Evolutionary conservation across 1,139 yeast genomes (phyloP).

Genomic region (Scheffersomyces illinoinensis): DNA sequence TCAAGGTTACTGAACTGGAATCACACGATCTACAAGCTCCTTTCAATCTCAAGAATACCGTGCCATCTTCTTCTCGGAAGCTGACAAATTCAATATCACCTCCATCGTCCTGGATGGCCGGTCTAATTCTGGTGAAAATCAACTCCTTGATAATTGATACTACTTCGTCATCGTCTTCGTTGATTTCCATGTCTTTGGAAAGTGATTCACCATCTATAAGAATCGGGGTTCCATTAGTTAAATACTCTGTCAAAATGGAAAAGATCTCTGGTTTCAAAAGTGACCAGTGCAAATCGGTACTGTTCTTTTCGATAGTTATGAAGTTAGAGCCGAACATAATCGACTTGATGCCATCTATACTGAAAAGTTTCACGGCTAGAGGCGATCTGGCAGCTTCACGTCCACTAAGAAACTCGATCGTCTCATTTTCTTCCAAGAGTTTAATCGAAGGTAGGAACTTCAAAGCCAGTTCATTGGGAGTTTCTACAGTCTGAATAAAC

Average conservation of each 20-base stretch:
- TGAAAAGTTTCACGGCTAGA: constrained; percentile 51
- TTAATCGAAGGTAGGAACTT: constrained; percentile 49
- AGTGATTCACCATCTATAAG: constrained; percentile 39
- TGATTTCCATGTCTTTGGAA: constrained; percentile 39
- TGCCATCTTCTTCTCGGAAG: constrained; percentile 63
- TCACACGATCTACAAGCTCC: constrained; percentile 86
- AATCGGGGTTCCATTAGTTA: constrained; percentile 69
- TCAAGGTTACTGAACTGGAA: constrained; percentile 71
- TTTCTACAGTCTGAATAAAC: constrained; percentile 42
- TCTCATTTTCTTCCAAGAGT: constrained; percentile 45
- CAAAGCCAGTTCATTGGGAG: constrained; percentile 51
- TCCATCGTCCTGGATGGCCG: constrained; percentile 88
- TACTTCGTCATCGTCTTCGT: constrained; percentile 72
- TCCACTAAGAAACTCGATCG: constrained; percentile 54
- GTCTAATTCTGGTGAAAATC: constrained; percentile 90
- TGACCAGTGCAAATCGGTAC: constrained; percentile 62
- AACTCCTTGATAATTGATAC: constrained; percentile 91
- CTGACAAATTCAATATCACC: constrained; percentile 77
- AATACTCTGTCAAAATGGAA: constrained; percentile 77
- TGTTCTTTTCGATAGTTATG: constrained; percentile 77
- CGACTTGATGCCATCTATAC: constrained; percentile 52
- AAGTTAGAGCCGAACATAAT: constrained; percentile 63
- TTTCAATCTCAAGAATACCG: constrained; percentile 62
- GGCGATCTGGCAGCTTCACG: constrained; percentile 57
- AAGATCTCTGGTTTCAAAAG: constrained; percentile 86